Base-by-base conservation (phyloP, 2,329 filamentous ascomycete genomes). In the Xylariomycetidae sp. region DNA sequence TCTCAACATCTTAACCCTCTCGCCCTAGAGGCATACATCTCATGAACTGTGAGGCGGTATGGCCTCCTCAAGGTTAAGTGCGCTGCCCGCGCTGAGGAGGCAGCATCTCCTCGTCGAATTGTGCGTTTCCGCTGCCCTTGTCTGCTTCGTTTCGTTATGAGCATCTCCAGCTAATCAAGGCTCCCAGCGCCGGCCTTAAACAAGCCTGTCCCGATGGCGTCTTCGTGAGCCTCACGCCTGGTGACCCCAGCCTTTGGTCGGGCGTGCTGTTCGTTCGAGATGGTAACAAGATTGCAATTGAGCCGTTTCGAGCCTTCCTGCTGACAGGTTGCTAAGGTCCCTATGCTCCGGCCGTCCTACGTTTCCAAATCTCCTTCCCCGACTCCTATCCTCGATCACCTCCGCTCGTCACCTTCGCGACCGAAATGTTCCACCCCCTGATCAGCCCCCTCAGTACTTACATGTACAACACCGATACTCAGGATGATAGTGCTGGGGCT, bases 381-480 rank as follows among this genome's bases (percentile, higher is more conserved):
- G 70, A 82, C 40, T 72, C 74, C 24, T 95, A 93, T 56, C 90
- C 90, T 10, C 64, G 71, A 32, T 64, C 85, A 14, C 85, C 90
- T 31, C 92, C 92, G 8, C 69, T 89, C 13, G 77, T 98, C 45
- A 90, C 82, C 34, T 95, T 98, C 60, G 76, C 79, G 28, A 93
- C 86, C 47, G 90, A 96, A 56, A 82, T 96, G 47, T 98, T 96
- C 59, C 90, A 98, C 57, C 90, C 90, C 13, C 71, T 98, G 25
- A 81, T 96, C 46, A 88, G 89, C 6, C 89, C 92, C 23, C 71
- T 93, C 41, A 95, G 88, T n/a, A 95, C 87, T 4, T 93, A 95
- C 61, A 92, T 86, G 54, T 93, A 94, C 65, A 84, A 86, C 25
- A 88, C 85, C 41, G 81, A 83, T 37, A 77, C 83, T 22, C 76